phyloP scores from a whole-genome alignment of 805 yeast species.

The Torulaspora microellipsoides region DNA sequence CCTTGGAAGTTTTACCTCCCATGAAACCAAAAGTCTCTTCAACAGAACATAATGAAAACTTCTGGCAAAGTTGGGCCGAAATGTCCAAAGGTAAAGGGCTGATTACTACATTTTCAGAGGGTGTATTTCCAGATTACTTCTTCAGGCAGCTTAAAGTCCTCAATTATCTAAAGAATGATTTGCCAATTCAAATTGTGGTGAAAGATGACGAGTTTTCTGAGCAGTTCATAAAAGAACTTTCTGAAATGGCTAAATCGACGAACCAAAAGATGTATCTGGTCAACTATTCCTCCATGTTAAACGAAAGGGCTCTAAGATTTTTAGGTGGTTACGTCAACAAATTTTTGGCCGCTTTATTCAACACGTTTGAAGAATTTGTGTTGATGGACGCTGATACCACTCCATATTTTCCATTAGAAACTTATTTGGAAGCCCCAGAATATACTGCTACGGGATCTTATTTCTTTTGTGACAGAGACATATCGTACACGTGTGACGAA shows the following conservation, averaged over 20 bases:
- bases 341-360: conserved; percentile 45
- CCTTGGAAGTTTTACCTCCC: no score
- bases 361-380: conserved; percentile 45
- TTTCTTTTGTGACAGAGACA: no score
- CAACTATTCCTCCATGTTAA: conserved; percentile 26
- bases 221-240: conserved; percentile 31
- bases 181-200: conserved; percentile 42
- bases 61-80: not conserved
- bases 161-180: conserved; percentile 33
- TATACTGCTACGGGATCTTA: conserved; percentile 4
- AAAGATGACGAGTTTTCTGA: conserved; percentile 36
- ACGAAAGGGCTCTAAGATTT: conserved; percentile 11
- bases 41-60: no score
- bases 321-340: conserved; percentile 45
- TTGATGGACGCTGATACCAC: conserved; percentile 52
- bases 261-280: conserved; percentile 41
- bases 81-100: not conserved
- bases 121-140: conserved; percentile 30
- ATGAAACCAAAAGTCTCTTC: no score
- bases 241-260: conserved; percentile 30
- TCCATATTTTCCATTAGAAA: conserved; percentile 38
- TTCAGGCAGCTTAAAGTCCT: conserved; percentile 39
- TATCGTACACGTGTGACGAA: no score
- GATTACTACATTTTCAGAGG: conserved; percentile 16
- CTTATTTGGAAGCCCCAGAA: conserved; percentile 20